Conservation (phyloP, 106 monocot genomes). For the Phalaenopsis aphrodite region DNA sequence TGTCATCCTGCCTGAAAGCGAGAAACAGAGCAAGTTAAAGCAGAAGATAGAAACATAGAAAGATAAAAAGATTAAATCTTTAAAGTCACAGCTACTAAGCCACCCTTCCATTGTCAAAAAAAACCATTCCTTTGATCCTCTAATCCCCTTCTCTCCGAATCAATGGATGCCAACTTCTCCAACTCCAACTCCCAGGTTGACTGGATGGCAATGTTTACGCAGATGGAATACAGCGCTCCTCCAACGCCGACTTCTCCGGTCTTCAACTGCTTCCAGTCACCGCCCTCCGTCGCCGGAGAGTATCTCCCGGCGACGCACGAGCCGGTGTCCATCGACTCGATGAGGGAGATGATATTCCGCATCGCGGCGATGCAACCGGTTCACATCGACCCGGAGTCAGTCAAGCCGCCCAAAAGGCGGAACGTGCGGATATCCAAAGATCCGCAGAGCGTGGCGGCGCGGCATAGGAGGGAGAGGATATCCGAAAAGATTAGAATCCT, state of each 20-base stretch:
- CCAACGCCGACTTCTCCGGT: background rate
- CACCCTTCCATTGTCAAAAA: no score
- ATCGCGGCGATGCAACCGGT: slow-evolving; percentile 93
- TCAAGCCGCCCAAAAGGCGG: slow-evolving; percentile 71
- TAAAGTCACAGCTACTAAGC: no score
- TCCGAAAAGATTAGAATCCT: slow-evolving; percentile 79
- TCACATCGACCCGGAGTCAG: slow-evolving; percentile 75
- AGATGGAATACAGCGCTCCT: slow-evolving; percentile 12
- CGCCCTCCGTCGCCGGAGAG: background rate
- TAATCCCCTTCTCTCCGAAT: background rate
- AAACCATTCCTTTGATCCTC: no score
- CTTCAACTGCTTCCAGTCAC: background rate
- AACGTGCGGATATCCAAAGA: slow-evolving; percentile 84
- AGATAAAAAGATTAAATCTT: background rate
- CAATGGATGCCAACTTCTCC: slow-evolving; percentile 3
- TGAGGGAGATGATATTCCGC: slow-evolving; percentile 90
- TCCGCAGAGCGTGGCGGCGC: slow-evolving; percentile 91
- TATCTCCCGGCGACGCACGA: background rate
- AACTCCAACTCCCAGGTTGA: slow-evolving; percentile 24
- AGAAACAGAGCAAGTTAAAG: no score
- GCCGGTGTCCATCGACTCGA: slow-evolving; percentile 36
- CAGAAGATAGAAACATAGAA: background rate
- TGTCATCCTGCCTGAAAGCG: background rate
- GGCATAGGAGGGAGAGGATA: slow-evolving; percentile 77
- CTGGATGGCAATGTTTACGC: slow-evolving; percentile 28